Base-by-base conservation (phyloP, 306 rosid genomes). In the Styphnolobium japonicum region DNA sequence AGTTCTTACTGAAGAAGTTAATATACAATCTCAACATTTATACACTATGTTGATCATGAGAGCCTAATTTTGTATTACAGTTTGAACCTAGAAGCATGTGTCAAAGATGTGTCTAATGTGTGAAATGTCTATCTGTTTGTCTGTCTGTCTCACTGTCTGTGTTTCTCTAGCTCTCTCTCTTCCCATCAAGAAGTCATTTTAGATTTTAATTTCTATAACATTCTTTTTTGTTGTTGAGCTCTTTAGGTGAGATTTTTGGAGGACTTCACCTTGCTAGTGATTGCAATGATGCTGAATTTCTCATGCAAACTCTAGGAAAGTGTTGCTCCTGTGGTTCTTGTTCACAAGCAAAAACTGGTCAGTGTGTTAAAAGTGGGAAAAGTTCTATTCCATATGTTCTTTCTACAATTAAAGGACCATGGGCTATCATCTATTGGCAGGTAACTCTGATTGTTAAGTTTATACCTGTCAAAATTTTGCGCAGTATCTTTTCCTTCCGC, bases 361-460 rank as follows among this genome's bases (percentile, higher is more conserved):
- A 5, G 49, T 76, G 84, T 69, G 82, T 64, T 42, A 53, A 40
- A 62, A 67, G 81, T 34, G 85, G 87, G 82, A 71, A 79, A 78
- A 79, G 53, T 81, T 89, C 91, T 18, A 48, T 92, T 39, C 81
- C 73, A 10, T 84, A 75, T 56, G 80, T 90, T 82, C 89, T 95
- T 71, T 92, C 96, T 62, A 81, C 48, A 25, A 86, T 95, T 65
- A 86, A 89, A 81, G 98, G 98, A 63, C 98, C 98, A 18, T 95
- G 98, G 98, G 89, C 98, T 81, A 43, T 95, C 77, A 69, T 95
- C 82, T 95, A 90, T 82, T 95, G 98, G 98, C 98, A 95, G 97
- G 98, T 92, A 94, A 89, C 93, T 66, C 36, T 27, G 75, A 79
- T 85, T 71, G 98, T 92, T 88, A 90, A 92, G 98, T 93, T 90